Evolutionary conservation across 371 early-diverging fungal species (phyloP).

Genomic region (Cokeromyces recurvatus): DNA sequence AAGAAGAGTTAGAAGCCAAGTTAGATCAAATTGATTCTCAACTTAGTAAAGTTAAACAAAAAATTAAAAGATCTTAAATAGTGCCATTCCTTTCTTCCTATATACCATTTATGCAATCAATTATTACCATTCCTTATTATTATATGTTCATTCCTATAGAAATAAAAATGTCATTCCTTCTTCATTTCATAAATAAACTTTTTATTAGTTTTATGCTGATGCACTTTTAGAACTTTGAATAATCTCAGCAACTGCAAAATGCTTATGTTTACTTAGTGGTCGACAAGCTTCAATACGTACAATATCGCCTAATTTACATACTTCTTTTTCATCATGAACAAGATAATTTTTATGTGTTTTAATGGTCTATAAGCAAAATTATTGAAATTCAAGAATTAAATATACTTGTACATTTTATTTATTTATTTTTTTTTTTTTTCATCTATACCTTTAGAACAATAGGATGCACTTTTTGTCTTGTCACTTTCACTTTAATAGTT

Average conservation of each 20-base stretch:
- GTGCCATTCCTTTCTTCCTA: too few relatives aligned
- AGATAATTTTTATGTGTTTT: slow-evolving; percentile 80
- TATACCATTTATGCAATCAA: background rate
- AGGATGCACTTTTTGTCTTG: slow-evolving; percentile 72
- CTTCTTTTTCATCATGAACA: slow-evolving; percentile 83
- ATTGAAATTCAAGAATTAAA: too few relatives aligned
- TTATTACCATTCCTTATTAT: too few relatives aligned
- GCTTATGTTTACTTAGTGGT: slow-evolving; percentile 85
- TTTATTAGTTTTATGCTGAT: too few relatives aligned
- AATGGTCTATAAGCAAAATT: slow-evolving; percentile 39
- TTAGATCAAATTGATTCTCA: slow-evolving; percentile 46
- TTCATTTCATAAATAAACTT: too few relatives aligned
- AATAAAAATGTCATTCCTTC: too few relatives aligned
- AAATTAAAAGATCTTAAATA: slow-evolving; percentile 14
- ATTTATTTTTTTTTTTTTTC: too few relatives aligned
- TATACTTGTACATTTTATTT: too few relatives aligned
- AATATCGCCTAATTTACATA: slow-evolving; percentile 85
- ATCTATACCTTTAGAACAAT: slow-evolving; percentile 88
- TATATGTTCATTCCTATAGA: too few relatives aligned
- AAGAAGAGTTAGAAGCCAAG: slow-evolving; percentile 46
- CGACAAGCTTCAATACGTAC: slow-evolving; percentile 90
- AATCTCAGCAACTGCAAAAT: slow-evolving; percentile 85
- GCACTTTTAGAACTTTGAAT: slow-evolving; percentile 42
- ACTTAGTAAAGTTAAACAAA: slow-evolving; percentile 41
- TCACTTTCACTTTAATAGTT: slow-evolving; percentile 89